Base-by-base conservation (phyloP, 1,139 yeast species). In the Kodamaea fungicola region DNA sequence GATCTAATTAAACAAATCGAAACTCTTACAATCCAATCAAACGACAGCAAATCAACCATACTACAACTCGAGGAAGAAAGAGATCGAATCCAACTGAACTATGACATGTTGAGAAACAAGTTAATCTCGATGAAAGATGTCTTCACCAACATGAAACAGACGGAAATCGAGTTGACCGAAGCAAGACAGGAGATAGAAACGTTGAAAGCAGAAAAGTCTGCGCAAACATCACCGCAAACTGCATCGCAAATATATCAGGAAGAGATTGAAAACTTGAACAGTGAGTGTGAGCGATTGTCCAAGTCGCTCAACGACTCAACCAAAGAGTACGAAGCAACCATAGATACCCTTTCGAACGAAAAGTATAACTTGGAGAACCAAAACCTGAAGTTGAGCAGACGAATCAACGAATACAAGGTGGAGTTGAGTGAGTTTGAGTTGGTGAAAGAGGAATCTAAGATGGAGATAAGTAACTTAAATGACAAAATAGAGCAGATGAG, bases 61-160 rank as follows among this genome's bases (percentile, higher is more conserved):
- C 19, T 4, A 16, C 12, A 9, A 27, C 51, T 55, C 3, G 59
- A 56, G 37, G 36, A 46, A 21, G 94, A 87, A 46, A 72, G 87
- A 35, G 87, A 80, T 42, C 77, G 79, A 27, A 72, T 78, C 22
- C 84, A 85, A 48, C 71, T 75, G 7, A 85, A 84, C 43, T 88
- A 90, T 55, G 87, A 88, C 46, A 71, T 74, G n/a, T 64, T 92
- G 13, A 64, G 89, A 41, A 83, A 80, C 45, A 77, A 86, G 54
- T 67, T 92, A 24, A 78, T 95, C 1, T 79, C 86, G 2, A 88
- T 92, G 86, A 88, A 86, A 52, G 65, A 84, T 0, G 74, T 83
- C 2, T 84, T 85, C 55, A 74, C 73, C 40, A 83, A 83, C 48
- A 82, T 83, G 88, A 83, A 83, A 52, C 81, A 78, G 42, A 71